A percentile compares a stretch with the other conserved stretches of the same genome.
Evolutionary conservation across 306 rosid species (phyloP).

Genomic region (Cucurbita maxima): DNA sequence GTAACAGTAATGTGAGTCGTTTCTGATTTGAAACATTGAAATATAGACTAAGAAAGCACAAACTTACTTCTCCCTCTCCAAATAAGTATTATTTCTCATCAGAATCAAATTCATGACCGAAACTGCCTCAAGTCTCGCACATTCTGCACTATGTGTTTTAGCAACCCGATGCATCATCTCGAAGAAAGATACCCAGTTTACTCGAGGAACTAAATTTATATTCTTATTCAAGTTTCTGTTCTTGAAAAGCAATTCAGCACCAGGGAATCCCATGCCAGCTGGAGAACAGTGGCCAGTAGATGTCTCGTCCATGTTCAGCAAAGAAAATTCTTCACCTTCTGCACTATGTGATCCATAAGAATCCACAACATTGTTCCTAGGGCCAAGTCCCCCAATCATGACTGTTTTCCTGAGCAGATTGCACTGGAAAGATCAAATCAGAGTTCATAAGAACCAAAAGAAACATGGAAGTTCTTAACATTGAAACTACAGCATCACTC

Average conservation of each 20-base stretch:
- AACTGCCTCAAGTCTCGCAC: slow-evolving; percentile 47
- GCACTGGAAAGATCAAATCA: slow-evolving; percentile 98
- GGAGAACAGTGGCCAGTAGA: slow-evolving; percentile 8
- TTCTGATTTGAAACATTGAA: not conserved
- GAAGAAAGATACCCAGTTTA: slow-evolving; percentile 51
- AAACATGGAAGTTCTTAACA: slow-evolving; percentile 1
- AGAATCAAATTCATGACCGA: slow-evolving; percentile 52
- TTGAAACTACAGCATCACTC: not conserved
- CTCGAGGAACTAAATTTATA: slow-evolving; percentile 23
- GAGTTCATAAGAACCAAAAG: slow-evolving; percentile 58
- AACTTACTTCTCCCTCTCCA: slow-evolving; percentile 67
- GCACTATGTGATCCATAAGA: slow-evolving; percentile 18
- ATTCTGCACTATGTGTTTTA: slow-evolving; percentile 39
- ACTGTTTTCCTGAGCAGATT: slow-evolving; percentile 95
- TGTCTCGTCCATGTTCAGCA: slow-evolving; percentile 4
- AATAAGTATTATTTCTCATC: slow-evolving; percentile 37
- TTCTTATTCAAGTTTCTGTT: slow-evolving; percentile 27
- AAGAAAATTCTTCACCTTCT: slow-evolving; percentile 17
- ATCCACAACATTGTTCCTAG: slow-evolving; percentile 25
- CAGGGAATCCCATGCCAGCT: slow-evolving; percentile 8
- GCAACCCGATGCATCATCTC: slow-evolving; percentile 44
- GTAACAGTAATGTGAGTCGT: slow-evolving; percentile 2
- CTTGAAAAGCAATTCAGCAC: slow-evolving; percentile 21
- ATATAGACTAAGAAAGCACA: slow-evolving; percentile 10
- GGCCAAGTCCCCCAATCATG: slow-evolving; percentile 35